Base-by-base conservation (phyloP, 257 asterid species). In the Solanum peruvianum region DNA sequence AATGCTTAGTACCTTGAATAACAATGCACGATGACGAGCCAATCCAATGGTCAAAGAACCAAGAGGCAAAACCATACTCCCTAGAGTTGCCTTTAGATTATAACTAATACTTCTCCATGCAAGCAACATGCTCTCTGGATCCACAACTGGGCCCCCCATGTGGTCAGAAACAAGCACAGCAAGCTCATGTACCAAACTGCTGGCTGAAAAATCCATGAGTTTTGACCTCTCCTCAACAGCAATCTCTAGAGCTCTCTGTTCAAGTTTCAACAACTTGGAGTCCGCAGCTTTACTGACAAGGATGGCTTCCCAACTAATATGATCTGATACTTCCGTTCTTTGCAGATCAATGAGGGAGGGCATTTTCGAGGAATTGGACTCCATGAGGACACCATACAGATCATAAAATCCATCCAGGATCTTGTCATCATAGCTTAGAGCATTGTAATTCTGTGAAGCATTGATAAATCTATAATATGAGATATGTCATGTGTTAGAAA, bases 21-120 rank as follows among this genome's bases (percentile, higher is more conserved):
- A 87, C 91, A 97, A 90, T n/a, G 99, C 98, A 80, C 99, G 96
- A 76, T 97, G 99, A 87, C 99, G 99, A 90, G 99, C 95, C 92
- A 97, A 81, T 52, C 99, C 99, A 90, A 92, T 78, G 18, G 95
- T 92, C 91, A 97, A 92, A 83, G 98, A 95, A 88, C 98, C 99
- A 88, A 97, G 95, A 87, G 98, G 98, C 86, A 97, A 91, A 90
- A 97, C 98, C 96, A 95, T 94, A 93, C 98, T 95, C 90, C 98
- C 95, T n/a, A 91, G 93, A 87, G 86, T 90, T 88, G 92, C 93
- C 91, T 92, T 95, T 87, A 95, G 88, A 83, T 87, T 88, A 85
- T 80, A 88, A 90, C 95, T 90, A 85, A 93, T 93, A 88, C 88
- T 91, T 93, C 94, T 94, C 98, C 98, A 97, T 66, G 98, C 93